A percentile compares a stretch with the other conserved stretches of the same genome.
phyloP scores from a whole-genome alignment of 75 land plant species.

The Picea sitchensis region DNA sequence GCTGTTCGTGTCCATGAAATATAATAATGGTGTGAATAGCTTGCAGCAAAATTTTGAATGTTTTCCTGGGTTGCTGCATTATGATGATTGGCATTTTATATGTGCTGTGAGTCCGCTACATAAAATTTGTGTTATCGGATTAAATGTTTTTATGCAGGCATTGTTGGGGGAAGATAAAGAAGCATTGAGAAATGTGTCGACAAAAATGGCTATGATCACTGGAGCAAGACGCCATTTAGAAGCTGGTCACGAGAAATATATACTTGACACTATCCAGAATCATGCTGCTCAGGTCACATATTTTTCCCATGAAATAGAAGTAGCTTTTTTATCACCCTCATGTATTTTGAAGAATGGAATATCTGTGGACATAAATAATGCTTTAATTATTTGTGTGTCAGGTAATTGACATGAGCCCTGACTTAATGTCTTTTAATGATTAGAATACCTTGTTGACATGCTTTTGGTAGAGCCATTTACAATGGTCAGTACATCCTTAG shows the following conservation, averaged over 20 bases:
- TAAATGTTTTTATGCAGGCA: constrained; percentile 21
- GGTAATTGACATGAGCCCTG: background rate
- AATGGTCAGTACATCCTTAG: too few relatives aligned
- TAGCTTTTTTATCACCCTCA: background rate
- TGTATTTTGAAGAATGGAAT: background rate
- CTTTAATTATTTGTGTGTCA: background rate
- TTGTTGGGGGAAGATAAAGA: constrained; percentile 61
- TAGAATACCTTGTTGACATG: background rate
- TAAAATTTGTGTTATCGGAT: background rate
- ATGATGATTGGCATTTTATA: too few relatives aligned
- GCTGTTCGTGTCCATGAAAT: background rate
- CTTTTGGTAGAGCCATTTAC: too few relatives aligned
- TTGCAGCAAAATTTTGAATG: background rate
- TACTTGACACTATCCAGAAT: constrained; percentile 86
- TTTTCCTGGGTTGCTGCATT: too few relatives aligned
- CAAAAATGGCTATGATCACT: constrained; percentile 71
- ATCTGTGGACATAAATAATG: background rate
- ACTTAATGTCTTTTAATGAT: background rate
- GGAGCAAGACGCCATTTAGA: constrained; percentile 93
- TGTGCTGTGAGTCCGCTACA: background rate
- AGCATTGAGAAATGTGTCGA: constrained; percentile 32
- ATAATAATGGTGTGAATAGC: background rate
- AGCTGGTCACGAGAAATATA: constrained; percentile 91
- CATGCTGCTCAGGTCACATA: constrained; percentile 87
- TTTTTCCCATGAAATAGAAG: background rate